Evolutionary conservation across 139 green algal species (phyloP).

Genomic region (Chlamydomonas urium): DNA sequence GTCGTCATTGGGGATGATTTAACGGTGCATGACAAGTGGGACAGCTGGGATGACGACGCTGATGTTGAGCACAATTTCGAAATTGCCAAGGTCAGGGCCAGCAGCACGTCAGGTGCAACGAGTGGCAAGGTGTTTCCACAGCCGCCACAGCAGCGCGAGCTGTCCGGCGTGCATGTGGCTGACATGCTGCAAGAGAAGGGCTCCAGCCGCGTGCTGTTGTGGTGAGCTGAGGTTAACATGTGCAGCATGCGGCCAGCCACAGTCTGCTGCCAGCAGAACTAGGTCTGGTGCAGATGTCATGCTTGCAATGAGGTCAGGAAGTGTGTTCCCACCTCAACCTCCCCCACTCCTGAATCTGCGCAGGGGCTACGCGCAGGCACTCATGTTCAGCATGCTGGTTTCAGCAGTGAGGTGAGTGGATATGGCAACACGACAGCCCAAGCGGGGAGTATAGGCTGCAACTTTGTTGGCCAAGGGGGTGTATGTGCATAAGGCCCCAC

Average conservation of each 20-base stretch:
- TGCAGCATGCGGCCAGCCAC: not conserved
- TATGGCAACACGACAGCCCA: not conserved
- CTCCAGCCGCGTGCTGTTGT: not conserved
- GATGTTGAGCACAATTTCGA: too few species aligned
- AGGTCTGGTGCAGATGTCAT: not conserved
- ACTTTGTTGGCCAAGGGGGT: not conserved
- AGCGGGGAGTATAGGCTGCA: not conserved
- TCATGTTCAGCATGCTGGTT: not conserved
- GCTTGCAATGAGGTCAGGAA: not conserved
- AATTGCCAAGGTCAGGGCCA: too few species aligned
- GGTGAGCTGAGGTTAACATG: not conserved
- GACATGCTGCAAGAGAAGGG: not conserved
- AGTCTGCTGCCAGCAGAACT: not conserved
- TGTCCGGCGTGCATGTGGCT: too few species aligned
- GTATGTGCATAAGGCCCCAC: not conserved
- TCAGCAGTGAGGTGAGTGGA: not conserved
- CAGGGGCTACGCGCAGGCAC: not conserved
- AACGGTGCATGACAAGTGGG: too few species aligned
- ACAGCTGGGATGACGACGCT: too few species aligned
- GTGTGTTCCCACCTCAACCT: not conserved
- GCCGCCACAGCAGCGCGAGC: too few species aligned
- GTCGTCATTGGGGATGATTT: too few species aligned
- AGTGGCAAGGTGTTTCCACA: too few species aligned
- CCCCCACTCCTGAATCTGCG: not conserved
- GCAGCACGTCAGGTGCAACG: too few species aligned